phyloP scores from a whole-genome alignment of 2,329 filamentous ascomycete species.

The Ophiostoma angusticollis region DNA sequence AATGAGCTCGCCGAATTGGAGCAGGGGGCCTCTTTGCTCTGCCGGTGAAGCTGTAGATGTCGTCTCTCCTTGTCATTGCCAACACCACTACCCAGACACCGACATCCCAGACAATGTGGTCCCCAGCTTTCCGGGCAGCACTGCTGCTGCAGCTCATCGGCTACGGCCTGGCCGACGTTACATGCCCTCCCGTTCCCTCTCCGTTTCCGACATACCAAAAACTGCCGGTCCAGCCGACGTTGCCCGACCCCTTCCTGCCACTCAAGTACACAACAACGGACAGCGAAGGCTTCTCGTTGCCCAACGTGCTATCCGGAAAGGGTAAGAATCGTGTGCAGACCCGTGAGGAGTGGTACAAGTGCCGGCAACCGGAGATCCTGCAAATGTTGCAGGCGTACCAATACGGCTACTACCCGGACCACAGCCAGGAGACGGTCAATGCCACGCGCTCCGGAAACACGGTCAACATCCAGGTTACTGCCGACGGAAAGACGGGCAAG shows the following conservation, averaged over 20 bases:
- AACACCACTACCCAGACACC: too few relatives aligned
- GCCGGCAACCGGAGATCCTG: conserved; percentile 37
- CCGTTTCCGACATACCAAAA: conserved; percentile 24
- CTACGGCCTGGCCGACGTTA: neutral
- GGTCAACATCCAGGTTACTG: conserved; percentile 29
- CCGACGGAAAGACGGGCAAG: conserved; percentile 29
- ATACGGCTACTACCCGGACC: conserved; percentile 38
- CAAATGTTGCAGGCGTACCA: conserved; percentile 37
- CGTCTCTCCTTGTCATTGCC: neutral
- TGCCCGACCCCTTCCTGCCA: too few relatives aligned
- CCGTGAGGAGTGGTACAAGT: conserved; percentile 34
- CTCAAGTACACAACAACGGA: too few relatives aligned
- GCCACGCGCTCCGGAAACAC: conserved; percentile 33
- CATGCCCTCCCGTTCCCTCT: conserved; percentile 18
- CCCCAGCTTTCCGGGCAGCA: neutral
- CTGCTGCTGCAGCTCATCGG: neutral
- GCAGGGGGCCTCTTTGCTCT: too few relatives aligned
- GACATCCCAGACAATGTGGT: neutral
- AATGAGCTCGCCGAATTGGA: too few relatives aligned
- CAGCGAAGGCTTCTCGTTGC: conserved; percentile 20
- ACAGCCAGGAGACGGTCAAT: conserved; percentile 31
- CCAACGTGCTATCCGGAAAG: conserved; percentile 25
- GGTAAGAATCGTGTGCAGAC: conserved; percentile 29
- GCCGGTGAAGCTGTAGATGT: too few relatives aligned
- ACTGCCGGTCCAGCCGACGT: conserved; percentile 23